phyloP scores from a whole-genome alignment of 1,284 basidiomycete genomes.

The Pseudozyma tsukubaensis region DNA sequence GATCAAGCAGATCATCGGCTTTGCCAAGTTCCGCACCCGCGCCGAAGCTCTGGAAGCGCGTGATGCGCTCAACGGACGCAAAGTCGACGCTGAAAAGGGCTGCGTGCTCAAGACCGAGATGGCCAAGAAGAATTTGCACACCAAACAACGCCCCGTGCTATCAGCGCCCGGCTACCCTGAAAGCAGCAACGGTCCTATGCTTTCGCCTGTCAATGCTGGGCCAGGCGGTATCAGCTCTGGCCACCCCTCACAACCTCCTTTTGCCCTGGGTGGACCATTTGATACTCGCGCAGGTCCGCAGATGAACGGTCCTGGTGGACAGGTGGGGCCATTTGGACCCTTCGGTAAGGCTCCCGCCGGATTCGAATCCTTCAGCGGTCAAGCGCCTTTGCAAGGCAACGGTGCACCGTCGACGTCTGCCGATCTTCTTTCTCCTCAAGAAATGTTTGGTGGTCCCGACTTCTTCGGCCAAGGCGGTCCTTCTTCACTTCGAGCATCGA shows the following conservation, averaged over 20 bases:
- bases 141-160: conserved; percentile 69
- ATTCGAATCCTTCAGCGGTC: conserved; percentile 41
- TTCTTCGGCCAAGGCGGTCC: conserved; percentile 31
- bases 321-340: conserved; percentile 22
- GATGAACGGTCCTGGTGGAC: conserved; percentile 23
- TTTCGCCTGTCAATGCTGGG: conserved; percentile 15
- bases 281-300: conserved; percentile 39
- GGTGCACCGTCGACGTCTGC: conserved; percentile 17
- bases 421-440: conserved; percentile 52
- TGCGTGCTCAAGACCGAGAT: conserved; percentile 96
- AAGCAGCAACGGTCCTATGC: conserved; percentile 19
- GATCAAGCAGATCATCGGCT: conserved; percentile 91
- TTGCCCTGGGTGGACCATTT: conserved; percentile 35
- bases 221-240: conserved; percentile 7
- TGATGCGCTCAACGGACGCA: conserved; percentile 87
- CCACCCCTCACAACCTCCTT: conserved; percentile 22
- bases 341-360: conserved; percentile 24
- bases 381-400: background rate
- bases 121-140: conserved; percentile 99
- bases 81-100: conserved; percentile 93
- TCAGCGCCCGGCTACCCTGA: conserved; percentile 34
- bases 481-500: conserved; percentile 19
- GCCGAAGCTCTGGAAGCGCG: conserved; percentile 88
- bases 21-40: conserved; percentile 91
- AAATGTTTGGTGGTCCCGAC: conserved; percentile 43